phyloP scores from a whole-genome alignment of 306 rosid species.

The Acacia crassicarpa region DNA sequence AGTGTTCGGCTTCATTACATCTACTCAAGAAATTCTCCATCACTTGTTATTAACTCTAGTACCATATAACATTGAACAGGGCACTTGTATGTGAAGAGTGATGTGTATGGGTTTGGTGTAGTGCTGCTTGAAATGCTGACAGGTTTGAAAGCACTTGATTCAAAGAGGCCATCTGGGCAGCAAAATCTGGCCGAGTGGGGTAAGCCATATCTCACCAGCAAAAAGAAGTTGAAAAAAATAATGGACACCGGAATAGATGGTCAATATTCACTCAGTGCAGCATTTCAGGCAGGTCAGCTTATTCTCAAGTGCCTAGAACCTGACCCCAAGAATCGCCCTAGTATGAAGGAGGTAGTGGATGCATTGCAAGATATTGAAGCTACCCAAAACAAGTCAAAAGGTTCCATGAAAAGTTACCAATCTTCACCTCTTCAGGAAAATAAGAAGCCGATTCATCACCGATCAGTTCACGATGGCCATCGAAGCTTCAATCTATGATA shows the following conservation, averaged over 20 bases:
- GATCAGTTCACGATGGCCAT: background rate
- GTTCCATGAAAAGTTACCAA: constrained; percentile 23
- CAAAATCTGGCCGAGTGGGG: constrained; percentile 71
- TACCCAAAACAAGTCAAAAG: constrained; percentile 43
- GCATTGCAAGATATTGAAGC: constrained; percentile 57
- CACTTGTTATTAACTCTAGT: background rate
- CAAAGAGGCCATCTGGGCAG: constrained; percentile 51
- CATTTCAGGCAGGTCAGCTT: constrained; percentile 51
- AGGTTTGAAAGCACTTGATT: constrained; percentile 63
- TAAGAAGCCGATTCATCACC: background rate
- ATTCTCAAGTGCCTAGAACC: constrained; percentile 58
- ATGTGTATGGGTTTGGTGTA: constrained; percentile 90
- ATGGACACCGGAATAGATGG: constrained; percentile 73
- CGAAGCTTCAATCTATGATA: background rate
- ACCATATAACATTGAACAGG: constrained; percentile 48
- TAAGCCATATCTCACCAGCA: constrained; percentile 52
- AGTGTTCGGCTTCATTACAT: no score
- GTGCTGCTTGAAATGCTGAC: constrained; percentile 77
- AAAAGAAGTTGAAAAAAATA: constrained; percentile 49
- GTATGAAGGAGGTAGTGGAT: constrained; percentile 78
- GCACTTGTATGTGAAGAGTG: constrained; percentile 88
- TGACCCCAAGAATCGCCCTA: constrained; percentile 70
- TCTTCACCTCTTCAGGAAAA: background rate
- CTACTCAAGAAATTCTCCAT: background rate
- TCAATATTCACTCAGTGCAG: constrained; percentile 71